Base-by-base conservation (phyloP, 768 basidiomycete genomes). In the Hygrophorus pudorinus region DNA sequence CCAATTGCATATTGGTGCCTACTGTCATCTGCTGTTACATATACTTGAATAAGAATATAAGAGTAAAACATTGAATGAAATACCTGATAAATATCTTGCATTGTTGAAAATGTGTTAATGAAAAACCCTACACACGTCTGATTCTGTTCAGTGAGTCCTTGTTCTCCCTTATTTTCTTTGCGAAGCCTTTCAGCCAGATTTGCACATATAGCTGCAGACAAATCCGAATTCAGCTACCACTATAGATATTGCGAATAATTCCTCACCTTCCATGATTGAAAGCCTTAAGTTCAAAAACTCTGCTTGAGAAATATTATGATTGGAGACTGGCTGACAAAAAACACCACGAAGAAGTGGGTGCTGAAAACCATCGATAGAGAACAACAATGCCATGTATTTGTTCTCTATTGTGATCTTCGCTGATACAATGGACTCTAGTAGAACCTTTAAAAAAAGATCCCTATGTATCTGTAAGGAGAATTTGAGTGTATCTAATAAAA, bases 351-450 rank as follows among this genome's bases (percentile, higher is more conserved):
- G 55, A 5, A 79, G 56, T 3, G 73, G 68, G 56, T 86, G 79
- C 8, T 63, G 70, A 8, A 73, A 55, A 30, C 69, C 66, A 45
- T 78, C 79, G n/a, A 79, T 63, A 7, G 73, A 70, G 28, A 86
- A 61, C n/a, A 88, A 52, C 20, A 71, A 54, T 2, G 73, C 63
- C 8, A 74, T 56, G 48, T 77, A 86, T 47, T 79, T 70, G 44
- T 74, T 73, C 55, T 84, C 82, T 18, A 76, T 64, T 0, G 70
- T 72, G 17, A 70, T 50, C 38, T 66, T 59, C 20, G 61, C 58
- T 1, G 75, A 70, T 5, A 74, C 70, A 11, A 82, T 52, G 6
- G 71, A 67, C 45, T 71, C 64, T 27, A 85, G 61, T 17, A 86
- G 57, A 7, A 76, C 64, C 12, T 72, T 62, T 3, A 84, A 51